Percentiles rank a stretch among this genome's conserved stretches.
Conservation (phyloP, 495 filamentous ascomycete genomes). For the Arthonia radiata region DNA sequence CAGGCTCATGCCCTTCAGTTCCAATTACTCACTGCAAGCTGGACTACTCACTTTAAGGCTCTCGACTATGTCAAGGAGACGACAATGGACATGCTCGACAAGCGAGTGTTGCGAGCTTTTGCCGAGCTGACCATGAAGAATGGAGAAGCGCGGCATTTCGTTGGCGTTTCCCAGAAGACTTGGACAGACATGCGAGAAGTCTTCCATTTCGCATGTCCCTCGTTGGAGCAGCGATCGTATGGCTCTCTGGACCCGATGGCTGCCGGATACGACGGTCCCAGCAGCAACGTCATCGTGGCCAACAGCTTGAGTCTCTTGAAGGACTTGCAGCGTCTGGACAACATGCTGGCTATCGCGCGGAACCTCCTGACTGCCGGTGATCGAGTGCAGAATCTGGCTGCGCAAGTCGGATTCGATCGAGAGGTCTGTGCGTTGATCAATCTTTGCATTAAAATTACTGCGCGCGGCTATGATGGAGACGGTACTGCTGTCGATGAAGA, state of each 20-base stretch:
- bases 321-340: slow-evolving; percentile 64
- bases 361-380: slow-evolving; percentile 67
- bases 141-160: slow-evolving; percentile 4
- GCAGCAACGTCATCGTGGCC: slow-evolving; percentile 35
- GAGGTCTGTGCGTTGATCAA: slow-evolving; percentile 64
- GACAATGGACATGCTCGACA: slow-evolving; percentile 13
- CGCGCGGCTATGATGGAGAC: slow-evolving; percentile 72
- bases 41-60: slow-evolving; percentile 13
- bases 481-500: slow-evolving; percentile 32
- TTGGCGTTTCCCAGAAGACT: slow-evolving; percentile 10
- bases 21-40: slow-evolving; percentile 11
- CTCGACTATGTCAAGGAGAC: slow-evolving; percentile 11
- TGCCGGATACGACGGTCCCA: slow-evolving; percentile 11
- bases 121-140: slow-evolving; percentile 8
- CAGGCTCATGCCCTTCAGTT: slow-evolving; percentile 2
- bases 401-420: slow-evolving; percentile 51
- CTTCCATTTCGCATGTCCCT: slow-evolving; percentile 13
- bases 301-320: slow-evolving; percentile 52
- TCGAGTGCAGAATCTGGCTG: slow-evolving; percentile 66
- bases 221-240: slow-evolving; percentile 14
- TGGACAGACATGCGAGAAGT: slow-evolving; percentile 12
- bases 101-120: slow-evolving; percentile 10
- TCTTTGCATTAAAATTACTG: slow-evolving; percentile 66
- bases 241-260: slow-evolving; percentile 10
- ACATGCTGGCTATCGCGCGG: slow-evolving; percentile 57